phyloP scores from a whole-genome alignment of 768 basidiomycete species.

The Mycena chlorophos region DNA sequence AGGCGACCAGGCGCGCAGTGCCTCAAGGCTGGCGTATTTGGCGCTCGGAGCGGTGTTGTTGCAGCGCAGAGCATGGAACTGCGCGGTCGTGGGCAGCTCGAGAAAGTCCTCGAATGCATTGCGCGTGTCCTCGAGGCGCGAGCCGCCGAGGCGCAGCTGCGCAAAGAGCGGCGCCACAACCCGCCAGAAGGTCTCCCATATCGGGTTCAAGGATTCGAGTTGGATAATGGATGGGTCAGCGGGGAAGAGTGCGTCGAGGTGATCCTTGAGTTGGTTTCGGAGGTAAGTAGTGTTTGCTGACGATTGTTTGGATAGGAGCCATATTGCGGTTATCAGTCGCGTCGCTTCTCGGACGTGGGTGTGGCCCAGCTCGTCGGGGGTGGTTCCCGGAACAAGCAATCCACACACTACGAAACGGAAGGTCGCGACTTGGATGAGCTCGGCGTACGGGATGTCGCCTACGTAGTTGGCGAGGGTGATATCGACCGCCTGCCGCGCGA shows the following conservation, averaged over 20 bases:
- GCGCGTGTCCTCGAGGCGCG: conserved; percentile 19
- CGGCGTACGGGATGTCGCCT: conserved; percentile 30
- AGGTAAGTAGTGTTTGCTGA: conserved; percentile 35
- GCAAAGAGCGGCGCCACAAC: conserved; percentile 49
- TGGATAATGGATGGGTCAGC: conserved; percentile 28
- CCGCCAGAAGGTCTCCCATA: conserved; percentile 66
- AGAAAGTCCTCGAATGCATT: conserved; percentile 40
- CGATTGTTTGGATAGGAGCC: conserved; percentile 45
- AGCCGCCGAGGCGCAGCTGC: conserved; percentile 26
- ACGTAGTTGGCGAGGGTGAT: conserved; percentile 22
- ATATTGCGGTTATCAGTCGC: conserved; percentile 44
- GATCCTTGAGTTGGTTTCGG: conserved; percentile 32
- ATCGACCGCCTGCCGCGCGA: conserved; percentile 33
- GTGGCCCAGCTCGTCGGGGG: conserved; percentile 26
- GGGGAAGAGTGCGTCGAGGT: conserved; percentile 38
- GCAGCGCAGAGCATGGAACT: conserved; percentile 29
- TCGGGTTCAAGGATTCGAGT: conserved; percentile 54
- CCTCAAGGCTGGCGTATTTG: conserved; percentile 42
- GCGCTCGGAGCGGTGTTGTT: conserved; percentile 28
- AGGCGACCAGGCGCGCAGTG: conserved; percentile 52
- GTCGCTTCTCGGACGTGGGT: conserved; percentile 40
- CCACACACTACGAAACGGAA: conserved; percentile 44
- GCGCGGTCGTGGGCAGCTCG: conserved; percentile 27
- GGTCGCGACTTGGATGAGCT: conserved; percentile 45
- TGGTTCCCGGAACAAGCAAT: conserved; percentile 37